A percentile compares a stretch with the other conserved stretches of the same genome.
phyloP scores from a whole-genome alignment of 441 rosid genomes.

The Isatis lusitanica region DNA sequence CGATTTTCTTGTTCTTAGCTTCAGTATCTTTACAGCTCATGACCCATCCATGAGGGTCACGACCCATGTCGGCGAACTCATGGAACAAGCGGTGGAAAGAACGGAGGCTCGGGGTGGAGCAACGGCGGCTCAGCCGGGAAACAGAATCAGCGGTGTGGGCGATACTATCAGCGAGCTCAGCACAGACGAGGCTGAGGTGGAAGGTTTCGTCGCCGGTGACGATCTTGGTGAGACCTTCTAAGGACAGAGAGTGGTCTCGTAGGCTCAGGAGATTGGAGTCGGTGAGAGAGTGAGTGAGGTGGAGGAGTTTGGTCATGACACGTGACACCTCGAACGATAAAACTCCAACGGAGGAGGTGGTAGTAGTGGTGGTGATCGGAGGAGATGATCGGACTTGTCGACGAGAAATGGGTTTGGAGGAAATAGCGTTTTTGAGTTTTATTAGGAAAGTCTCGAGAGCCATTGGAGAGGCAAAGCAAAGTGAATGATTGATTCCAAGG shows the following conservation, averaged over 20 bases:
- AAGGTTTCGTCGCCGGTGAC: constrained; percentile 77
- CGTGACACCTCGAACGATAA: constrained; percentile 77
- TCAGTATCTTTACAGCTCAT: constrained; percentile 66
- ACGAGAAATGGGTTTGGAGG: constrained; percentile 50
- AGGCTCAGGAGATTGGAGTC: constrained; percentile 63
- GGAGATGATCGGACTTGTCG: constrained; percentile 39
- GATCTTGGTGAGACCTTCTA: constrained; percentile 78
- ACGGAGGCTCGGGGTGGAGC: constrained; percentile 47
- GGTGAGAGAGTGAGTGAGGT: constrained; percentile 74
- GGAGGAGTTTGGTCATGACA: constrained; percentile 84
- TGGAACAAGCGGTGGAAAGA: constrained; percentile 55
- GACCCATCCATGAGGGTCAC: constrained; percentile 63
- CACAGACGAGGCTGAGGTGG: constrained; percentile 77
- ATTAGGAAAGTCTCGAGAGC: constrained; percentile 79
- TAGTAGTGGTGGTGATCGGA: constrained; percentile 25
- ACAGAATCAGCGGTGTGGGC: constrained; percentile 55
- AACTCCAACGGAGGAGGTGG: constrained; percentile 50
- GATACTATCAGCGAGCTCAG: constrained; percentile 72
- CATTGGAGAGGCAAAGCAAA: constrained; percentile 37
- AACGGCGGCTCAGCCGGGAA: constrained; percentile 55
- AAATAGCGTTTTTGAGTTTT: constrained; percentile 67
- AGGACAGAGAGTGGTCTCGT: constrained; percentile 64
- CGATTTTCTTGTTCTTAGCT: constrained; percentile 66
- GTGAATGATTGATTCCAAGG: constrained; percentile 23
- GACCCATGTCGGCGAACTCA: constrained; percentile 70